Conservation (phyloP, 2,329 filamentous ascomycete genomes). For the Epichloe scottii region DNA sequence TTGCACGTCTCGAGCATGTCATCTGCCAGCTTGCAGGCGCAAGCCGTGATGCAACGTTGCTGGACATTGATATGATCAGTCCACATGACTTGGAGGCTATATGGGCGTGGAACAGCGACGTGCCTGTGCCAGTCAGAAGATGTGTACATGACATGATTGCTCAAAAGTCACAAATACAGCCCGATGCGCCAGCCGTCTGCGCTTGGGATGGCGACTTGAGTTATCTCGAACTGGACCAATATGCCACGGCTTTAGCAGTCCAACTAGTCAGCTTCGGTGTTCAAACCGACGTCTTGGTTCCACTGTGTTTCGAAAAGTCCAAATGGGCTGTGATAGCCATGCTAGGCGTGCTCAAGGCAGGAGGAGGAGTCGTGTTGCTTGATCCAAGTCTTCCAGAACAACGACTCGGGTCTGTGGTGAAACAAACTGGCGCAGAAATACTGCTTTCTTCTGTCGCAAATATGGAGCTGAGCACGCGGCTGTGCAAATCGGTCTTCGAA, state of each 20-base stretch:
- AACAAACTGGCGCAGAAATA: slow-evolving; percentile 16
- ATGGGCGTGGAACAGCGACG: slow-evolving; percentile 32
- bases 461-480: neutral
- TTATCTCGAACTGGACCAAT: slow-evolving; percentile 30
- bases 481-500: too few species aligned
- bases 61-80: neutral
- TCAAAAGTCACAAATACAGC: slow-evolving; percentile 22
- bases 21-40: neutral
- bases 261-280: slow-evolving; percentile 26
- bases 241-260: slow-evolving; percentile 28
- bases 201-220: slow-evolving; percentile 38
- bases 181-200: slow-evolving; percentile 30
- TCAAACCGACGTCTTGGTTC: slow-evolving; percentile 19
- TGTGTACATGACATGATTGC: slow-evolving; percentile 36
- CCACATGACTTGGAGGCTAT: slow-evolving; percentile 27
- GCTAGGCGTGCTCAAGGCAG: slow-evolving; percentile 35
- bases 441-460: neutral
- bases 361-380: slow-evolving; percentile 33
- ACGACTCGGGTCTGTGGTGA: slow-evolving; percentile 30
- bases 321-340: slow-evolving; percentile 32
- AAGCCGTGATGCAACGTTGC: neutral
- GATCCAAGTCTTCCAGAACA: slow-evolving; percentile 34
- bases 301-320: slow-evolving; percentile 39
- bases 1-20: neutral
- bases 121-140: slow-evolving; percentile 26